phyloP scores from a whole-genome alignment of 1,284 basidiomycete genomes.

The Fomes fomentarius region DNA sequence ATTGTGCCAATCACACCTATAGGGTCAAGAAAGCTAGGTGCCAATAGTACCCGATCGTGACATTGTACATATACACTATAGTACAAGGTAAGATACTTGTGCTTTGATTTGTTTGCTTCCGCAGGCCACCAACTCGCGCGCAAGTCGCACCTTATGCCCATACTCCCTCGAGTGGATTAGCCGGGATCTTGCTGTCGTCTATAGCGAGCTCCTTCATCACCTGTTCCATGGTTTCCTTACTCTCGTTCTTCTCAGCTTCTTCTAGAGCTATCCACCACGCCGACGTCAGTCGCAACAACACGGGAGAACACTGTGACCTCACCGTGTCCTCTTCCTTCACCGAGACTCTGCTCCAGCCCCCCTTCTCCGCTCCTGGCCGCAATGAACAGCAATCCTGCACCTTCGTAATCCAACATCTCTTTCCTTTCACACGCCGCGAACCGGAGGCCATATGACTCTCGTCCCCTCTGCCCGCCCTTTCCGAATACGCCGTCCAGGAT shows the following conservation, averaged over 20 bases:
- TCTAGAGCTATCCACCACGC: slow-evolving; percentile 34
- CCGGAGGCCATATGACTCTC: slow-evolving; percentile 48
- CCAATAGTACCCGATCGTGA: no score
- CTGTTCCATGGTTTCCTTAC: slow-evolving; percentile 42
- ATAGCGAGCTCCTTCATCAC: slow-evolving; percentile 57
- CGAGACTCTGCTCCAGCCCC: slow-evolving; percentile 51
- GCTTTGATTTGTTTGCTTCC: not conserved
- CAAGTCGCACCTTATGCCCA: slow-evolving; percentile 38
- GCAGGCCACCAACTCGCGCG: no score
- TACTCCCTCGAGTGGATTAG: slow-evolving; percentile 53
- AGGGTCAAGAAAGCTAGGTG: not conserved
- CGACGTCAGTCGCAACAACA: slow-evolving; percentile 33
- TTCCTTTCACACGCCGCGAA: slow-evolving; percentile 59
- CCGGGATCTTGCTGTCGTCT: slow-evolving; percentile 47
- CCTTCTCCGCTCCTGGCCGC: slow-evolving; percentile 53
- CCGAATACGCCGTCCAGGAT: slow-evolving; percentile 55
- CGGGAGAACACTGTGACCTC: slow-evolving; percentile 19
- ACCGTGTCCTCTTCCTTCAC: slow-evolving; percentile 55
- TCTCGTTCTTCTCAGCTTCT: slow-evolving; percentile 42
- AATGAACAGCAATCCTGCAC: slow-evolving; percentile 62
- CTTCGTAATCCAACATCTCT: slow-evolving; percentile 58
- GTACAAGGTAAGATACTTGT: slow-evolving; percentile 1
- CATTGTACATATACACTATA: not conserved
- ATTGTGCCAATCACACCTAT: no score
- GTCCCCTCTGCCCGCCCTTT: slow-evolving; percentile 40